Base-by-base conservation (phyloP, 768 basidiomycete species). In the Lentinula raphanica region DNA sequence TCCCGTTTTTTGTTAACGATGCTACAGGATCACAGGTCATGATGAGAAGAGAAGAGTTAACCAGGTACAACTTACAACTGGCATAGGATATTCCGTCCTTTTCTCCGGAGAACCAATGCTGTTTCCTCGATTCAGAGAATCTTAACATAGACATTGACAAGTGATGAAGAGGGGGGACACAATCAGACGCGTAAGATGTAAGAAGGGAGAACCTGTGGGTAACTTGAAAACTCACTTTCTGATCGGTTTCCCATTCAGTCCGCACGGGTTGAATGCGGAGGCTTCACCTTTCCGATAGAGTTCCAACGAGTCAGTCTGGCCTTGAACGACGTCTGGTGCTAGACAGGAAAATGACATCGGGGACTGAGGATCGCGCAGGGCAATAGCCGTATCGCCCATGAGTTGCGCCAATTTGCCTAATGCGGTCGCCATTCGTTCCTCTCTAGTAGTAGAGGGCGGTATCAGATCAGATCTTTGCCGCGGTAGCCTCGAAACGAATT, bases 261-360 rank as follows among this genome's bases (percentile, higher is more conserved):
- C 78, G 1, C 85, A 68, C 0, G 88, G 87, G 40, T 79, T 78
- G 58, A 85, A 85, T 3, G 84, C 79, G 1, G 67, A 65, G 3
- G 72, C 66, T 21, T 76, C 63, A 21, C 77, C 79, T 53, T 75
- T 77, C 12, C 69, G 67, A 58, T 83, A 87, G 39, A 74, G 70
- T 42, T 63, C 67, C 54, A 87, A 67, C 32, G 73, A 67, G 25
- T 83, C 80, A 0, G 71, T 69, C 65, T 90, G 88, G 15, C 71
- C 75, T 66, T 77, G 72, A 27, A 79, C 68, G 7, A 80, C 70
- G 4, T 85, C 83, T 8, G 73, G 72, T 0, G 84, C 62, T 31
- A 87, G 75, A 62, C 83, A 83, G 11, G 80, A 87, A 64, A 91
- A 91, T 6, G 87, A 89, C 50, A 90, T 72, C 1, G 83, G 73